Base-by-base conservation (phyloP, 371 early-diverging fungal genomes). In the Saksenaea vasiformis region DNA sequence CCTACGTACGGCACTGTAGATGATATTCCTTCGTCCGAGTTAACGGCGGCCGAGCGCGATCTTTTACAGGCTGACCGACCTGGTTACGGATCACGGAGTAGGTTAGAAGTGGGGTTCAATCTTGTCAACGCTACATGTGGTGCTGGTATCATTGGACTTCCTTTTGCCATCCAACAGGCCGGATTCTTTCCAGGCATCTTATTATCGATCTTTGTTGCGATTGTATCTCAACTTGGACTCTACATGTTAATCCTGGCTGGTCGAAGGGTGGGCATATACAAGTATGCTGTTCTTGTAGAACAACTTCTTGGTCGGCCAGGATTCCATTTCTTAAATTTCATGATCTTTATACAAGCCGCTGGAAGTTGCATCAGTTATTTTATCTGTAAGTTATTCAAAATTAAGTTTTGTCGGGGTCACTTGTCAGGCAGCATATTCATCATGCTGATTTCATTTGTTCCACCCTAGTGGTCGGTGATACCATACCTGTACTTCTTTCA, bases 51-150 rank as follows among this genome's bases (percentile, higher is more conserved):
- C 26, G 81, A 80, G 58, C 61, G 67, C 43, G 81, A 80, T 64
- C 58, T 77, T 26, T 54, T 82, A 26, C 82, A 82, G 60, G 34
- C 76, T 1, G 79, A 82, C 54, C 62, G 74, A 14, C 82, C 82
- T 24, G 82, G 82, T 24, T 79, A 79, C 64, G 82, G 82, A 22
- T 60, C 79, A 38, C 69, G 78, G 0, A 65, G 65, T 44, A 60
- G 58, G 58, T 14, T 71, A 11, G 77, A 79, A 56, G 84, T 84
- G 26, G 73, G 83, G 0, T 79, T 85, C 66, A 85, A 83, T 63
- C 70, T 87, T 14, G 83, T 84, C 44, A 87, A 87, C 64, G 83
- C 86, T 10, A 87, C 85, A 7, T 82, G 85, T 1, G 87, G 87
- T 3, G 86, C 87, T 27, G 87, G 87, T 38, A 76, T 77, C 56